phyloP scores from a whole-genome alignment of 1,284 basidiomycete species.

The Ustilago crameri region DNA sequence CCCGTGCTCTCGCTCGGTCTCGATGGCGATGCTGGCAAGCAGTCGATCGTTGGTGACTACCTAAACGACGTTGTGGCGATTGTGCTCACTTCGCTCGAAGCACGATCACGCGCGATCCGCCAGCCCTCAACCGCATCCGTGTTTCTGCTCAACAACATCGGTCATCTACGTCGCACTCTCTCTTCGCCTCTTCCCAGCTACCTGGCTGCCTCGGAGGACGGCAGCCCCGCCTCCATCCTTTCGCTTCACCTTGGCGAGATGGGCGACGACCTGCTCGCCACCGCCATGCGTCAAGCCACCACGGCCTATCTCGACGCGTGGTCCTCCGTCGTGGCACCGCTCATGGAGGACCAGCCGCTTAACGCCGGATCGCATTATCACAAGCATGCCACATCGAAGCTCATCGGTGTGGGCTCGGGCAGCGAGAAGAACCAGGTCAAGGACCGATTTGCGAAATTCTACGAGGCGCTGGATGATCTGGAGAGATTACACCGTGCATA shows the following conservation, averaged over 20 bases:
- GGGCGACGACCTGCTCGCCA: constrained; percentile 52
- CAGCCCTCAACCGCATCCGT: constrained; percentile 60
- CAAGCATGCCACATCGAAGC: constrained; percentile 49
- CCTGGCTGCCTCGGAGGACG: constrained; percentile 28
- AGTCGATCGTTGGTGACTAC: constrained; percentile 50
- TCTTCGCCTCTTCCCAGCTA: constrained; percentile 28
- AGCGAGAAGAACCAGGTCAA: constrained; percentile 61
- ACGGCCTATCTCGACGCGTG: constrained; percentile 63
- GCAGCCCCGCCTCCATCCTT: constrained; percentile 25
- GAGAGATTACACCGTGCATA: constrained; percentile 61
- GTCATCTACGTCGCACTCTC: constrained; percentile 47
- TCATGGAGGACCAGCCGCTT: constrained; percentile 57
- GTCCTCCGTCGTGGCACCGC: constrained; percentile 55
- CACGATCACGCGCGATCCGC: constrained; percentile 54
- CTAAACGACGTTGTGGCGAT: constrained; percentile 56
- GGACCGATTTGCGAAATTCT: constrained; percentile 63
- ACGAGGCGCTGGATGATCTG: constrained; percentile 59
- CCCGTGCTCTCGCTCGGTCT: constrained; percentile 55
- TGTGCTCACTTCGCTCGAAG: constrained; percentile 53
- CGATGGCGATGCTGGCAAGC: constrained; percentile 42
- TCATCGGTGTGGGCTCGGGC: constrained; percentile 54
- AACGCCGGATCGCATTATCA: constrained; percentile 38
- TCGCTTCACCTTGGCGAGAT: constrained; percentile 47
- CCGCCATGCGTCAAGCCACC: constrained; percentile 54
- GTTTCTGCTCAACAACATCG: constrained; percentile 62